These are phyloP conservation scores for Rosa lucieae DNA, from an alignment of 306 rosid genomes.

Conservation along the genomic window DNA sequence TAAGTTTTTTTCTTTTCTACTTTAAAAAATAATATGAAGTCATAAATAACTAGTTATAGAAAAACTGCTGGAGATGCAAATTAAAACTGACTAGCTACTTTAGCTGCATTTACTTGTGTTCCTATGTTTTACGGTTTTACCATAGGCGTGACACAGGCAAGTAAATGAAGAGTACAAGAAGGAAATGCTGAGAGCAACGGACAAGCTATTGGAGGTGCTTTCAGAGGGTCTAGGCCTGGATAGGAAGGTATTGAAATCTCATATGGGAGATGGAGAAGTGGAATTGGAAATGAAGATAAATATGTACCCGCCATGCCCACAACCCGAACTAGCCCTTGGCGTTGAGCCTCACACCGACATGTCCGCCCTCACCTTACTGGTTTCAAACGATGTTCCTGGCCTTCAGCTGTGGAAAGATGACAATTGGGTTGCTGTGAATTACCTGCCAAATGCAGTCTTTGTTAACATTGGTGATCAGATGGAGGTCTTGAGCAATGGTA, in stretches of 20 bases:
- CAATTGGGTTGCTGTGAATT: slow-evolving; percentile 51
- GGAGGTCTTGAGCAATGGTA: slow-evolving; percentile 66
- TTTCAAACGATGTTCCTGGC: slow-evolving; percentile 59
- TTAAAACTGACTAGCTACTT: not conserved
- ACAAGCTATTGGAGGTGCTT: slow-evolving; percentile 41
- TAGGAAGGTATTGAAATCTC: slow-evolving; percentile 32
- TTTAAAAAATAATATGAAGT: too few species aligned
- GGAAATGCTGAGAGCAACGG: slow-evolving; percentile 41
- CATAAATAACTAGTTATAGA: not conserved
- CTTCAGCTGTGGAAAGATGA: slow-evolving; percentile 55
- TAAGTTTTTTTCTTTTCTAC: too few species aligned
- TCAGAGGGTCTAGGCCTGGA: slow-evolving; percentile 61
- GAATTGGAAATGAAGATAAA: slow-evolving; percentile 73
- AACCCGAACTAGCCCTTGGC: slow-evolving; percentile 62
- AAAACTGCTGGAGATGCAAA: not conserved
- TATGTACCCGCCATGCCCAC: slow-evolving; percentile 78
- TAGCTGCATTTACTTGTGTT: not conserved
- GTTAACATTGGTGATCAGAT: slow-evolving; percentile 61
- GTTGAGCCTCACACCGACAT: slow-evolving; percentile 80
- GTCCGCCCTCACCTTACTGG: slow-evolving; percentile 60
- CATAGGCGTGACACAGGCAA: slow-evolving; percentile 27
- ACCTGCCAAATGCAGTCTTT: slow-evolving; percentile 45
- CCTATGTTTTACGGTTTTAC: not conserved
- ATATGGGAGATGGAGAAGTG: slow-evolving; percentile 45
- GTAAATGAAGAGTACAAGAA: slow-evolving; percentile 51